Evolutionary conservation across 1,284 basidiomycete species (phyloP).

Genomic region (Termitomyces sp.): DNA sequence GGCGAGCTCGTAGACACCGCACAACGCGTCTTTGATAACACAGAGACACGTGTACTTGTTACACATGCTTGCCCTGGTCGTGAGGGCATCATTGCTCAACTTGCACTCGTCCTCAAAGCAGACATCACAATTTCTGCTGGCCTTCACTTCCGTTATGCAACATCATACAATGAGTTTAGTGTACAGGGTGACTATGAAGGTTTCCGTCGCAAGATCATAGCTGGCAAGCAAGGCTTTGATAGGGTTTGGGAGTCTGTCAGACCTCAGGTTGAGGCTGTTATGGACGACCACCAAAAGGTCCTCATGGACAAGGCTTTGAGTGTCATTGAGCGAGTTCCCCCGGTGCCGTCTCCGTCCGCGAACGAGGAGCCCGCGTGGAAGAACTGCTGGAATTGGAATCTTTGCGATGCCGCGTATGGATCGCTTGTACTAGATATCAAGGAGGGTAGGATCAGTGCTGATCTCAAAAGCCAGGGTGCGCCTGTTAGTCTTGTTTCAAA

Average conservation of each 20-base stretch:
- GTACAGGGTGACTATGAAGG: constrained; percentile 88
- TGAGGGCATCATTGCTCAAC: constrained; percentile 89
- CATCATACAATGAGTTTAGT: constrained; percentile 96
- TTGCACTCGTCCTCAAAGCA: constrained; percentile 87
- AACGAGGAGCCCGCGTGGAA: constrained; percentile 90
- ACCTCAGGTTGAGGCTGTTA: constrained; percentile 84
- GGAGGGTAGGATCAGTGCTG: constrained; percentile 88
- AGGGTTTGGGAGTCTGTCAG: constrained; percentile 95
- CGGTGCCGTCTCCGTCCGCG: constrained; percentile 37
- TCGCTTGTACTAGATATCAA: constrained; percentile 84
- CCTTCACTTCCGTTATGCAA: constrained; percentile 95
- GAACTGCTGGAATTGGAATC: constrained; percentile 98
- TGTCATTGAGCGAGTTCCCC: constrained; percentile 78
- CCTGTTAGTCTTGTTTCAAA: background rate
- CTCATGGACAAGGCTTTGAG: constrained; percentile 87
- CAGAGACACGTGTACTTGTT: constrained; percentile 91
- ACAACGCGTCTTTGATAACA: constrained; percentile 87
- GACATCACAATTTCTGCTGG: constrained; percentile 94
- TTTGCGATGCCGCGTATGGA: constrained; percentile 93
- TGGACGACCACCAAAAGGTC: constrained; percentile 88
- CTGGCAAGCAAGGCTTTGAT: constrained; percentile 81
- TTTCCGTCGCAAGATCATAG: constrained; percentile 78
- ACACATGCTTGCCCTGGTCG: constrained; percentile 91
- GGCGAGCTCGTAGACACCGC: constrained; percentile 98
- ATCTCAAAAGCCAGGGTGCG: constrained; percentile 86